Conservation (phyloP, 1,284 basidiomycete genomes). For the Trametes polyzona region DNA sequence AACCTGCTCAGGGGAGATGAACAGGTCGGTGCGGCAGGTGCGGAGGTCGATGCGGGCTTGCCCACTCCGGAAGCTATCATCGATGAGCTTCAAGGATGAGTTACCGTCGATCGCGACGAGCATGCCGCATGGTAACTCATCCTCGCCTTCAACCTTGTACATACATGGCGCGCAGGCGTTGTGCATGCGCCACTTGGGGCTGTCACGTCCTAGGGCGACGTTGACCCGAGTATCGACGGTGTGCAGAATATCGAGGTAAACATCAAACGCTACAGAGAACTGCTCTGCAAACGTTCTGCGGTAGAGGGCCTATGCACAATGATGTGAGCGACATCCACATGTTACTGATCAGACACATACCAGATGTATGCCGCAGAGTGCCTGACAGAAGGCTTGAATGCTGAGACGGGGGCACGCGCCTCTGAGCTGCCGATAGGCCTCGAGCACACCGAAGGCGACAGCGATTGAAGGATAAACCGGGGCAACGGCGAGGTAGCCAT, state of each 20-base stretch:
- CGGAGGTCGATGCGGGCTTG: conserved; percentile 17
- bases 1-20: conserved; percentile 24
- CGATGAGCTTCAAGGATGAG: conserved; percentile 35
- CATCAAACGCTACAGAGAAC: conserved; percentile 35
- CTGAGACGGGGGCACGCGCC: conserved; percentile 30
- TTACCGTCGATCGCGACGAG: conserved; percentile 37
- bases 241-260: conserved; percentile 33
- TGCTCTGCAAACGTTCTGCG: conserved; percentile 1
- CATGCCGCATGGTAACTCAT: conserved; percentile 3
- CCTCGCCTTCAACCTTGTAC: conserved; percentile 33
- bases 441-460: conserved; percentile 21
- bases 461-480: conserved; percentile 24
- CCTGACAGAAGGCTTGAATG: conserved; percentile 19
- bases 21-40: conserved; percentile 10
- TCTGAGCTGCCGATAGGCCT: conserved; percentile 29
- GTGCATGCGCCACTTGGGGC: conserved; percentile 28
- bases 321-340: no score
- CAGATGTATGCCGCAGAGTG: background rate
- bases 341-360: conserved; percentile 12
- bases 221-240: conserved; percentile 25
- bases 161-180: conserved; percentile 36
- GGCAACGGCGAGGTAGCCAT: conserved; percentile 21
- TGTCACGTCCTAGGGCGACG: conserved; percentile 22
- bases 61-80: conserved; percentile 9
- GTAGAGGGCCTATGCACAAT: conserved; percentile 3